Conservation (phyloP, 2,329 filamentous ascomycete genomes). For the Fusarium veterinarium region DNA sequence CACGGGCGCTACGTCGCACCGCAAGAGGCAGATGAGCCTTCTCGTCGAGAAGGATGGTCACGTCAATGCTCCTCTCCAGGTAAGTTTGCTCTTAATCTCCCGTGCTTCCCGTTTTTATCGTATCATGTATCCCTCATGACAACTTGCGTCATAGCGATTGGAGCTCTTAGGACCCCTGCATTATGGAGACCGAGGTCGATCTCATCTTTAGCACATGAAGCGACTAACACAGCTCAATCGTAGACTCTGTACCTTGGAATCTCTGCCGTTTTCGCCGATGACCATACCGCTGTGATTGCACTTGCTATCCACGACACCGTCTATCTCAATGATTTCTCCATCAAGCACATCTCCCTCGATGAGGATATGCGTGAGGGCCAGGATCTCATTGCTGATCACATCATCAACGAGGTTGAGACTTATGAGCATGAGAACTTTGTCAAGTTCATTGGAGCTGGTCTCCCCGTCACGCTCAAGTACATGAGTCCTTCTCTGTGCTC, state of each 20-base stretch:
- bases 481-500: conserved; percentile 75
- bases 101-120: neutral
- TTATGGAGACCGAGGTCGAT: neutral
- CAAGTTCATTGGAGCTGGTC: conserved; percentile 81
- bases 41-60: conserved; percentile 56
- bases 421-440: conserved; percentile 75
- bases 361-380: conserved; percentile 53
- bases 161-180: neutral
- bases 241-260: conserved; percentile 72
- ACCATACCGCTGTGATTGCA: conserved; percentile 68
- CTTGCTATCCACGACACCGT: conserved; percentile 79
- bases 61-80: conserved; percentile 60
- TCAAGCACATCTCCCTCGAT: conserved; percentile 65
- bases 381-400: conserved; percentile 67
- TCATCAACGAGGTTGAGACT: conserved; percentile 65
- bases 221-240: conserved; percentile 22
- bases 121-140: conserved; percentile 31
- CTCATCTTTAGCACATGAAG: neutral
- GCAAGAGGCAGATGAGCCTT: conserved; percentile 59
- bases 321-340: conserved; percentile 78
- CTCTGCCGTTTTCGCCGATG: conserved; percentile 64
- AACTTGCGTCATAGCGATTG: conserved; percentile 26
- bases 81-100: conserved; percentile 43
- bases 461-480: conserved; percentile 69
- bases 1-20: conserved; percentile 58